Evolutionary conservation across 2,329 filamentous ascomycete species (phyloP), one percentile per base, ranked within the genome.

Genomic region (Fusarium caatingaense): DNA sequence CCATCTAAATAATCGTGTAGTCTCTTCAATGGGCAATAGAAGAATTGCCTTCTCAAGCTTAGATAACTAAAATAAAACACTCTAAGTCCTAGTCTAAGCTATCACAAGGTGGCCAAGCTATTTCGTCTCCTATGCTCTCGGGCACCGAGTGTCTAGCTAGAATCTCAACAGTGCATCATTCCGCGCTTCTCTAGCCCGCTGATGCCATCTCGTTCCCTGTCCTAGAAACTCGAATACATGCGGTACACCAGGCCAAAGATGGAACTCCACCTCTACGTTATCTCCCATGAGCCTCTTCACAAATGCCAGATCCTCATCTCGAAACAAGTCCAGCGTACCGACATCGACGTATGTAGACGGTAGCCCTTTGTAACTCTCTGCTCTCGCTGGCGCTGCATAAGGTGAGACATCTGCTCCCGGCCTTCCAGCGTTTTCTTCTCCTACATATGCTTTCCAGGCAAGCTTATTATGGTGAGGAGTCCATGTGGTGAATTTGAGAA

Each of bases 191-290:
- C 40, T 51, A 4, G 72, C 67, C 15, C 46, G 58, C 2, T 23
- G 25, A 18, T 69, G 61, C 71, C 64, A 67, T 51, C 56, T 74
- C 9, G 72, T 61, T 12, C 60, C 70, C 2, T 49, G 42, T 1
- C 63, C 70, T 10, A 68, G 21, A 8, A 51, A 46, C 44, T 73
- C 72, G 55, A 74, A 74, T 3, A 51, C 66, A 45, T 74, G 72
- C 2, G 72, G 68, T 9, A 74, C 60, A 6, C 71, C 66, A 5
- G 72, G 72, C 59, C 61, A 72, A 8, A 74, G 30, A 20, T 74
- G 72, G 42, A 74, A 62, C 54, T 74, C 72, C 7, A 73, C 64
- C n/a, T 73, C 66, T 2, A 73, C 64, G 6, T 74, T 37, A 16
- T 69, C 71, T 20, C 40, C 55, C 32, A 74, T 44, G 15, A 74